Percentiles rank a stretch among this genome's conserved stretches.
These are phyloP conservation scores for Auricularia heimuer DNA, from an alignment of 768 basidiomycete genomes.

Conservation along the genomic window DNA sequence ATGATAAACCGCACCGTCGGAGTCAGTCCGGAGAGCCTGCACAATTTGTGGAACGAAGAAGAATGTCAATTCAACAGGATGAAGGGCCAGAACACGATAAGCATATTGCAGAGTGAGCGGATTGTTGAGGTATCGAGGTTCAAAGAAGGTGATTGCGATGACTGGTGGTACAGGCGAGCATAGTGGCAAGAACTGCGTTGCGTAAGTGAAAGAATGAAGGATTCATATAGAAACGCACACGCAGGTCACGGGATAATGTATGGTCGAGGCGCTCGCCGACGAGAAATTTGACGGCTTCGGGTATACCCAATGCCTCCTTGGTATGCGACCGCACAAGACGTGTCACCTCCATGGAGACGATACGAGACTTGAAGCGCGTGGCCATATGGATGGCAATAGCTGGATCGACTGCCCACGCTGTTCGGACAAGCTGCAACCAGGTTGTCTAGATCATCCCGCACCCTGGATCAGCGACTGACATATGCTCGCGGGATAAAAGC, in stretches of 20 bases:
- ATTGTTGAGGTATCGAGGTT: conserved; percentile 72
- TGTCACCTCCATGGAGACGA: conserved; percentile 61
- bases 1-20: conserved; percentile 48
- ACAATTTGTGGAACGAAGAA: conserved; percentile 99
- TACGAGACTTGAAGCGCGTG: conserved; percentile 75
- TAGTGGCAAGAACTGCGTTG: conserved; percentile 63
- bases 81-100: conserved; percentile 87
- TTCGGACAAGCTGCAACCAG: conserved; percentile 62
- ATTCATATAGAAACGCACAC: conserved; percentile 35
- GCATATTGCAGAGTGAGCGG: conserved; percentile 90
- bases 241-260: conserved; percentile 54
- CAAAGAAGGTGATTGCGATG: conserved; percentile 74
- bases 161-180: conserved; percentile 87
- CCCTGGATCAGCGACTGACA: background rate
- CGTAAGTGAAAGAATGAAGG: too few relatives aligned
- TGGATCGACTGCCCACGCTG: conserved; percentile 75
- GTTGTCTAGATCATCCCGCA: conserved; percentile 31
- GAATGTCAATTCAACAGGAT: conserved; percentile 90
- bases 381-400: conserved; percentile 71
- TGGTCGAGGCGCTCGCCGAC: conserved; percentile 62
- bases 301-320: conserved; percentile 54
- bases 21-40: conserved; percentile 86
- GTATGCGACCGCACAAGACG: conserved; percentile 68
- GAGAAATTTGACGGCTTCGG: conserved; percentile 75
- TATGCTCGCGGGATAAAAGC: conserved; percentile 11